Conservation (phyloP, 306 rosid genomes). For the Trifolium dubium region DNA sequence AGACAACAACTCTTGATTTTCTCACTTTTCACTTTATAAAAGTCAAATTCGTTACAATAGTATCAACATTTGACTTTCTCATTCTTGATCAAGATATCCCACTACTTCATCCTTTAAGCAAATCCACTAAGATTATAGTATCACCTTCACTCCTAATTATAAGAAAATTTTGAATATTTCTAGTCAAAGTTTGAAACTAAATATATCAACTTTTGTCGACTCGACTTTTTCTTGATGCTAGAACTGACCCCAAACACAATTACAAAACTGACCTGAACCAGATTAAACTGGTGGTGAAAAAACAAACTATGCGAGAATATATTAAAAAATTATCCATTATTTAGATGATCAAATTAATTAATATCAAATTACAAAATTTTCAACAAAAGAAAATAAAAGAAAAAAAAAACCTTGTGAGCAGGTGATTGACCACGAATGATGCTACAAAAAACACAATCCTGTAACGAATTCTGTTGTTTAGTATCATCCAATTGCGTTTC, state of each 20-base stretch:
- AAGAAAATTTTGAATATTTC: no score
- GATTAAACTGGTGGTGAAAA: no score
- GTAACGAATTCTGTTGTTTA: neutral
- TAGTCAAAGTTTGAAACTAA: no score
- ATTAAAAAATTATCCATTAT: neutral
- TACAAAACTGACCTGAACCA: no score
- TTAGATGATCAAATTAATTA: neutral
- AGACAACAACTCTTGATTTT: neutral
- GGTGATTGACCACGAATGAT: constrained; percentile 71
- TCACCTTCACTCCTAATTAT: no score
- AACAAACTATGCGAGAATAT: no score
- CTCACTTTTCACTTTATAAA: neutral
- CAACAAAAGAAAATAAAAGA: neutral
- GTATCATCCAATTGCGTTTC: no score
- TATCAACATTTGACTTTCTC: neutral
- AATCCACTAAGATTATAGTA: neutral
- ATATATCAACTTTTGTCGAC: no score
- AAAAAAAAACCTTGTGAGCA: constrained; percentile 60
- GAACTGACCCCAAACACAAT: no score
- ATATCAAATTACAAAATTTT: neutral
- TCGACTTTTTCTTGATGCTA: no score
- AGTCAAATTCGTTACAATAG: neutral
- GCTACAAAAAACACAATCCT: constrained; percentile 80
- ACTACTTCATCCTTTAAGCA: neutral
- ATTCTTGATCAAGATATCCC: neutral